A percentile compares a stretch with the other conserved stretches of the same genome.
Conservation (phyloP, 176 grass and related monocot genomes). For the Carex littledalei region DNA sequence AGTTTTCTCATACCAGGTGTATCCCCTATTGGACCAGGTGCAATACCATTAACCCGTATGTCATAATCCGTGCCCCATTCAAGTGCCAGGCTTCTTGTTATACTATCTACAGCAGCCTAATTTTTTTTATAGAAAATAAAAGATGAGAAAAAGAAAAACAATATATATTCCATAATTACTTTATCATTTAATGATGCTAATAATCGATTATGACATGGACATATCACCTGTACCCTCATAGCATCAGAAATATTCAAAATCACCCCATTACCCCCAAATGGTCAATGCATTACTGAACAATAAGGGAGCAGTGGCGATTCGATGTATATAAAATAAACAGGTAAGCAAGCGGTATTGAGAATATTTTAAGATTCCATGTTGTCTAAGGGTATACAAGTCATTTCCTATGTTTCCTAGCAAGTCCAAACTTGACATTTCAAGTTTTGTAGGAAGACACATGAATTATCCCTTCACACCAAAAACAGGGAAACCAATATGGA, state of each 20-base stretch:
- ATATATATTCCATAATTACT: neutral
- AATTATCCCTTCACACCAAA: neutral
- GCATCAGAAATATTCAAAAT: neutral
- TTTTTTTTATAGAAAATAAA: neutral
- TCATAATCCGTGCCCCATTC: constrained; percentile 98
- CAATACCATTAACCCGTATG: constrained; percentile 89
- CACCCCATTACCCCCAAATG: neutral
- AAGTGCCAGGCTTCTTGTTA: constrained; percentile 79
- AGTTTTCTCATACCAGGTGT: constrained; percentile 95
- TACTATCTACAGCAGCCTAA: constrained; percentile 89
- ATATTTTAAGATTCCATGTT: neutral
- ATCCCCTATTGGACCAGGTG: constrained; percentile 67
- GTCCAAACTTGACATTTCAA: neutral
- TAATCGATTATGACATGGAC: neutral
- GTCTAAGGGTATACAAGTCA: constrained; percentile 4
- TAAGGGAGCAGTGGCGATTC: neutral
- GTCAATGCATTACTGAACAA: neutral
- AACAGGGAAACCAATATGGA: neutral
- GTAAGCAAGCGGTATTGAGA: neutral
- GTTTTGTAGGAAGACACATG: neutral
- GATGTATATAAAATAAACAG: neutral
- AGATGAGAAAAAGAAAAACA: neutral
- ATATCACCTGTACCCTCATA: neutral
- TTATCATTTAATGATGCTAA: neutral
- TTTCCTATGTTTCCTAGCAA: neutral